A percentile compares a stretch with the other conserved stretches of the same genome.
Evolutionary conservation across 768 basidiomycete species (phyloP).

Genomic region (Agrocybe pediades): DNA sequence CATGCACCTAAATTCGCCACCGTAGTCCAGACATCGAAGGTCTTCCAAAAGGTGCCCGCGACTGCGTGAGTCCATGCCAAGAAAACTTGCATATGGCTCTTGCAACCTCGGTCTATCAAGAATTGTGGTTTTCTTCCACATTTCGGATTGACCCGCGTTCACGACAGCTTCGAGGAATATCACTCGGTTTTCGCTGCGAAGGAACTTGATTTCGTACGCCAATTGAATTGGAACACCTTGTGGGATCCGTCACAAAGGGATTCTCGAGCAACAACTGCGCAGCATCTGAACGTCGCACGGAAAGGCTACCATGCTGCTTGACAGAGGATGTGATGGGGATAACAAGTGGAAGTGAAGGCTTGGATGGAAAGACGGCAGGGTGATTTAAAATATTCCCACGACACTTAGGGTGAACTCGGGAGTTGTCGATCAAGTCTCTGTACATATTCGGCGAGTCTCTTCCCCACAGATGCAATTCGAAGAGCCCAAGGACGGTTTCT

Average conservation of each 20-base stretch:
- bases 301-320: background rate
- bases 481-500: constrained; percentile 9
- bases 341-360: background rate
- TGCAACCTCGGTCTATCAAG: background rate
- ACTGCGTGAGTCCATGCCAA: background rate
- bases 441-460: constrained; percentile 22
- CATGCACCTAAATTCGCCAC: background rate
- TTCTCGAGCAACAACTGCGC: background rate
- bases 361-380: background rate
- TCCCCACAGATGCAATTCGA: constrained; percentile 24
- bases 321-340: background rate
- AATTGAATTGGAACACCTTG: background rate
- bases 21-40: background rate
- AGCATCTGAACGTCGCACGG: background rate
- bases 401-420: constrained; percentile 31
- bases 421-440: constrained; percentile 20
- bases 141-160: background rate
- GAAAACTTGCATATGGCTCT: background rate
- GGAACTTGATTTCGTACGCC: no score
- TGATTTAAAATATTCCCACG: constrained; percentile 20
- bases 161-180: background rate
- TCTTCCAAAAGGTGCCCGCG: background rate
- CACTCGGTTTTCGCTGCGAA: background rate
- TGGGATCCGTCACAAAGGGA: background rate
- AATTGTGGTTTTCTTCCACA: background rate